Base-by-base conservation (phyloP, 2,329 filamentous ascomycete genomes). In the Neofusicoccum laricinum region DNA sequence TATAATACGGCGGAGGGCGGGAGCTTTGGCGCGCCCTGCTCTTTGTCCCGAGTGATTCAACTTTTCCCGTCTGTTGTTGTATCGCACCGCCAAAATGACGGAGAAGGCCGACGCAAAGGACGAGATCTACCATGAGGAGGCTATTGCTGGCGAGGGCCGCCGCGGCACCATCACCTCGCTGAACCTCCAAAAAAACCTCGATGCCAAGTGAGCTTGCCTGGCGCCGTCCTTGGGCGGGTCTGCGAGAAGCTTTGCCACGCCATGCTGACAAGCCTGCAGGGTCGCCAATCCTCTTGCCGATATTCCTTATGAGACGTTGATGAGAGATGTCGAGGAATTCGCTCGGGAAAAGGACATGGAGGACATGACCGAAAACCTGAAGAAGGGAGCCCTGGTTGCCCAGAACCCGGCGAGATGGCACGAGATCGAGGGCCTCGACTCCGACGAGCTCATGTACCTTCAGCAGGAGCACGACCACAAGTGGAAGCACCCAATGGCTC, bases 351-450 rank as follows among this genome's bases (percentile, higher is more conserved):
- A 89, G 68, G 82, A 81, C 21, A 80, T 93, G 21, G 75, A 78
- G 1, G 84, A 89, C 61, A 82, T 89, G 68, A 77, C 86, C 2
- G 77, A 79, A 2, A 72, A 89, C 15, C 81, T 93, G 61, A 81
- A 85, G 61, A 89, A 88, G 70, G 91, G 90, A 38, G 91, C 90
- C 2, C 81, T 94, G 12, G 84, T 93, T 21, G 91, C 91, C 2
- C 89, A 91, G 73, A 86, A 89, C 68, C 55, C 55, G 3, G 11
- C 15, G 2, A 59, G 41, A 19, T 59, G 40, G 34, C 11, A 84
- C 72, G 88, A 91, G 65, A 79, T 82, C 40, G 82, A 92, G 61
- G 84, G 85, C 10, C 81, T 93, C 1, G 78, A 81, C 63, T 82
- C 88, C 15, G 79, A 80, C 0, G 89, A 90, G 71, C 84, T 87